Evolutionary conservation across 2,329 filamentous ascomycete genomes (phyloP).

Genomic region (Aotearoamyces nothofagi): DNA sequence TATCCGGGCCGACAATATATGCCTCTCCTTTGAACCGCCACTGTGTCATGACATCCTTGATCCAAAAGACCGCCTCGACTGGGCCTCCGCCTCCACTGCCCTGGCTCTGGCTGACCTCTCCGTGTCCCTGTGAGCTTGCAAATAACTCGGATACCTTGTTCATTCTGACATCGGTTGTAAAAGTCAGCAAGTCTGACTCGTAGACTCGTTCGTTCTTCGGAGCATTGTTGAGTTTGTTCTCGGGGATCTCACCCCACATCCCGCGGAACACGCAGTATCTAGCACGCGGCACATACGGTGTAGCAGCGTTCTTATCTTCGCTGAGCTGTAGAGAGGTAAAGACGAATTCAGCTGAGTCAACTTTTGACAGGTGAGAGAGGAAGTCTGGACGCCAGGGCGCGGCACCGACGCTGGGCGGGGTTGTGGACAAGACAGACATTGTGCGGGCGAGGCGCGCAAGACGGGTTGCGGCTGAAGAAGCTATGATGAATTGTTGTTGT

Average conservation of each 20-base stretch:
- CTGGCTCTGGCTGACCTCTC: slow-evolving; percentile 25
- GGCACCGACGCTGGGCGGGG: slow-evolving; percentile 9
- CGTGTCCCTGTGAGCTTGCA: slow-evolving; percentile 29
- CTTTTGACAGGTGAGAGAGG: slow-evolving; percentile 18
- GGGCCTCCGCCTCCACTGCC: slow-evolving; percentile 48
- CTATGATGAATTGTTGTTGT: slow-evolving; percentile 12
- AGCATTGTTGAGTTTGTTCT: slow-evolving; percentile 58
- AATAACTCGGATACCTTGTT: slow-evolving; percentile 64
- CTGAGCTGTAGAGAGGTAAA: slow-evolving; percentile 28
- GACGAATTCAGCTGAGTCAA: slow-evolving; percentile 23
- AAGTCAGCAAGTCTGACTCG: slow-evolving; percentile 63
- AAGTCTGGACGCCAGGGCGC: slow-evolving; percentile 21
- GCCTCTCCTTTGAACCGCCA: slow-evolving; percentile 72
- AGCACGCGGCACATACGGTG: slow-evolving; percentile 33
- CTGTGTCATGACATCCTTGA: slow-evolving; percentile 53
- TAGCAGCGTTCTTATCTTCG: slow-evolving; percentile 21
- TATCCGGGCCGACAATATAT: slow-evolving; percentile 59
- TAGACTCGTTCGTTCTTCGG: slow-evolving; percentile 55
- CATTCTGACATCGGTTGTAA: slow-evolving; percentile 85
- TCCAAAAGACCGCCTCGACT: slow-evolving; percentile 80
- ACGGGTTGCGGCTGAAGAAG: slow-evolving; percentile 13
- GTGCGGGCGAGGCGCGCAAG: slow-evolving; percentile 15
- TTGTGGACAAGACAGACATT: slow-evolving; percentile 15
- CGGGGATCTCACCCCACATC: slow-evolving; percentile 61
- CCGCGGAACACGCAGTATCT: slow-evolving; percentile 77